Evolutionary conservation across 305 asterid species (phyloP).

Genomic region (Fraxinus latifolia): DNA sequence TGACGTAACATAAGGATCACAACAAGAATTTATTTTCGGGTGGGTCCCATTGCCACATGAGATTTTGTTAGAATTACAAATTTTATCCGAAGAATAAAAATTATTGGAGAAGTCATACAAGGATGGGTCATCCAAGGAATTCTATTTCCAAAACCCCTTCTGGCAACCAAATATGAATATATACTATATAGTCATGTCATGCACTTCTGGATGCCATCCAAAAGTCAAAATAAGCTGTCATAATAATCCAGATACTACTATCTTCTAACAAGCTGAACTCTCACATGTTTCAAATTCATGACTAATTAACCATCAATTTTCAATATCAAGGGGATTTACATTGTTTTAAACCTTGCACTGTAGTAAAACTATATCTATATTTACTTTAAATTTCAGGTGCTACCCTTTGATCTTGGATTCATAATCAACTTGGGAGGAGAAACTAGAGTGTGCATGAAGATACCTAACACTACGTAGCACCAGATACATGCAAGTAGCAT

Average conservation of each 20-base stretch:
- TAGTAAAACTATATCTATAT: not conserved
- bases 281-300: not conserved
- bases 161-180: not conserved
- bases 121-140: not conserved
- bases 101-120: not conserved
- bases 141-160: not conserved
- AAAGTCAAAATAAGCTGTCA: not conserved
- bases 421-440: not conserved
- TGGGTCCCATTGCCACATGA: not conserved
- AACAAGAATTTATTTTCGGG: not conserved
- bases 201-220: not conserved
- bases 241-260: not conserved
- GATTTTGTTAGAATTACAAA: not conserved
- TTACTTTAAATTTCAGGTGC: not conserved
- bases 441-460: not conserved
- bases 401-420: not conserved
- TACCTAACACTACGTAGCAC: not conserved
- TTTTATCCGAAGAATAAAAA: not conserved
- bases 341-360: not conserved
- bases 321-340: not conserved
- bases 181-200: not conserved
- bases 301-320: not conserved
- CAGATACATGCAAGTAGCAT: not conserved
- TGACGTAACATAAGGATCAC: not conserved
- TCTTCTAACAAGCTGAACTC: not conserved